Percentiles rank a stretch among this genome's conserved stretches.
Conservation (phyloP, 768 basidiomycete genomes). For the Lactarius hatsudake region DNA sequence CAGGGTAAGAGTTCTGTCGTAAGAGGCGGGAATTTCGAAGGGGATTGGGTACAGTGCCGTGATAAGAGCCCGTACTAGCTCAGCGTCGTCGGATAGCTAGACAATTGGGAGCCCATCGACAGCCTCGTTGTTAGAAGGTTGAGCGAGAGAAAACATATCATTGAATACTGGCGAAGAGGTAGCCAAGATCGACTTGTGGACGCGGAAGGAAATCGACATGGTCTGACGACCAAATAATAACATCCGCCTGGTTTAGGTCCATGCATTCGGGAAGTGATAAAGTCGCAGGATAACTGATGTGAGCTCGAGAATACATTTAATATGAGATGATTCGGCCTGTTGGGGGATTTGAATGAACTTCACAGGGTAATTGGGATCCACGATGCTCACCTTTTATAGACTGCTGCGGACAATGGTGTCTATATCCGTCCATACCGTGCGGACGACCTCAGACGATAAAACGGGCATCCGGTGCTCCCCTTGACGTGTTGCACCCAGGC, state of each 20-base stretch:
- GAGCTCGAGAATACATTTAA: not conserved
- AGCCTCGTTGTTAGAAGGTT: not conserved
- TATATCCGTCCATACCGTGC: slow-evolving; percentile 6
- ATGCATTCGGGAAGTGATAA: not conserved
- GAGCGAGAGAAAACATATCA: slow-evolving; percentile 8
- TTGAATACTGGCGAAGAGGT: slow-evolving; percentile 43
- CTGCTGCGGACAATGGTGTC: not conserved
- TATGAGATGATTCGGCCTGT: slow-evolving; percentile 3
- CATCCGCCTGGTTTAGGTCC: slow-evolving; percentile 33
- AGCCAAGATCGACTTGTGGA: slow-evolving; percentile 44
- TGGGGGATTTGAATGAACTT: not conserved
- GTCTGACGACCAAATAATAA: slow-evolving; percentile 43
- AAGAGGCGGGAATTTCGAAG: not conserved
- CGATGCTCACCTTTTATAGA: not conserved
- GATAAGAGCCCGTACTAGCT: not conserved
- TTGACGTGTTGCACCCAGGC: not conserved
- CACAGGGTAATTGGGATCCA: not conserved
- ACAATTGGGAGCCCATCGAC: slow-evolving; percentile 1
- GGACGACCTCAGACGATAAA: not conserved
- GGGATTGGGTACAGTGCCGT: not conserved
- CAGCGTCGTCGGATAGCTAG: not conserved
- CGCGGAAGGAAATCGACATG: slow-evolving; percentile 46
- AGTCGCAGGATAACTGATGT: not conserved
- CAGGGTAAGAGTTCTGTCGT: not conserved
- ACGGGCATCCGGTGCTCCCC: too few species aligned